These are phyloP conservation scores for Nidula microcarpa DNA, from an alignment of 768 basidiomycete species.

Conservation along the genomic window DNA sequence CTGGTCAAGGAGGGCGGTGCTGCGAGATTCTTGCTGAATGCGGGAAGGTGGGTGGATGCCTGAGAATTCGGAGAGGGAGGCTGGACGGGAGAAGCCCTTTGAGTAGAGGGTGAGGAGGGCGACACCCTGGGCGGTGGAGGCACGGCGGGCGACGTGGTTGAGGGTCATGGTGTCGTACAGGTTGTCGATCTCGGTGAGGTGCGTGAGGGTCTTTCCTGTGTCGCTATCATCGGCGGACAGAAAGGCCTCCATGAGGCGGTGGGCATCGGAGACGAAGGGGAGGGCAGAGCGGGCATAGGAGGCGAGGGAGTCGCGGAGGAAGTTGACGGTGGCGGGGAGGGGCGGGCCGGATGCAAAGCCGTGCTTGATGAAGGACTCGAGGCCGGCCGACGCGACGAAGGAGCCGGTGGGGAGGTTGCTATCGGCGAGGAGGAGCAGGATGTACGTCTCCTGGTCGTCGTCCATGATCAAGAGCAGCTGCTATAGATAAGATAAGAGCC, in stretches of 20 bases:
- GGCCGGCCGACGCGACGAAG: constrained; percentile 91
- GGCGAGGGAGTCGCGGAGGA: constrained; percentile 69
- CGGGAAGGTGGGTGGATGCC: constrained; percentile 5
- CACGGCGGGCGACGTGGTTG: constrained; percentile 85
- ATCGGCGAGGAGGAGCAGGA: constrained; percentile 80
- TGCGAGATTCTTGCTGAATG: constrained; percentile 20
- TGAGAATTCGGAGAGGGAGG: constrained; percentile 22
- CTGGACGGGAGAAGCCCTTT: constrained; percentile 70
- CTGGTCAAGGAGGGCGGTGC: constrained; percentile 47
- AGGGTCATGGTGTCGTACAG: constrained; percentile 84
- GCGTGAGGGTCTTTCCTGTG: constrained; percentile 26
- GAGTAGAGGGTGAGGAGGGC: constrained; percentile 88
- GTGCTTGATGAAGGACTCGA: constrained; percentile 88
- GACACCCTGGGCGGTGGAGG: constrained; percentile 88
- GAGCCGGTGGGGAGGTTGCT: constrained; percentile 96
- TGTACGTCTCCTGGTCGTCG: constrained; percentile 53
- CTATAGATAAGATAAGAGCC: neutral
- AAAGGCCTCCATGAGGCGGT: constrained; percentile 27
- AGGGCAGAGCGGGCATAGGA: constrained; percentile 77
- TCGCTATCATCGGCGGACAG: constrained; percentile 4
- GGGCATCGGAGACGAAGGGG: constrained; percentile 76
- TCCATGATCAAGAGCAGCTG: constrained; percentile 15
- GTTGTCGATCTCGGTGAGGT: constrained; percentile 59
- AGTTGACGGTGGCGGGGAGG: constrained; percentile 42
- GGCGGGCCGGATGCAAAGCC: constrained; percentile 54